phyloP scores from a whole-genome alignment of 208 protist genomes.

The Naegleria fowleri region DNA sequence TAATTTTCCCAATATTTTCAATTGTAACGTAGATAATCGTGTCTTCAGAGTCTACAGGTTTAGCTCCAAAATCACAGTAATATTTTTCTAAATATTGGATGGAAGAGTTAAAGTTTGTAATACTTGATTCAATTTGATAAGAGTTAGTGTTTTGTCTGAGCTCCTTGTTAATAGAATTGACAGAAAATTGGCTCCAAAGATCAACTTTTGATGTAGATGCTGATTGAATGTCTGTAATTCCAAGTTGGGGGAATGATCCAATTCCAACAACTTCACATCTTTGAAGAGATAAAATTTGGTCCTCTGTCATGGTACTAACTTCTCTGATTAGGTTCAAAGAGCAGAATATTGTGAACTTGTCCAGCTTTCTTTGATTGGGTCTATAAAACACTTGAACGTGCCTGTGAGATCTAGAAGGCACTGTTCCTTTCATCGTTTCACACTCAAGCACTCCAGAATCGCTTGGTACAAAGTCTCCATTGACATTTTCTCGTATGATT shows the following conservation, averaged over 20 bases:
- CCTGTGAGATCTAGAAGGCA: not conserved
- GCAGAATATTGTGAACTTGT: not conserved
- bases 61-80: constrained; percentile 4
- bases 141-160: not conserved
- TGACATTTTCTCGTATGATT: not conserved
- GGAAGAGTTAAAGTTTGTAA: not conserved
- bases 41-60: not conserved
- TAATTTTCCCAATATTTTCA: not conserved
- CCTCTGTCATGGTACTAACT: not conserved
- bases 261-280: not conserved
- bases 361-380: not conserved
- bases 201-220: not conserved
- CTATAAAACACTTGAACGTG: not conserved
- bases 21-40: not conserved
- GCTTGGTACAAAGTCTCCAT: not conserved
- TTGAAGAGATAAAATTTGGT: not conserved
- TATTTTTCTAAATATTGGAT: not conserved
- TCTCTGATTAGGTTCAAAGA: not conserved
- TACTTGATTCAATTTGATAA: not conserved
- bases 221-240: not conserved
- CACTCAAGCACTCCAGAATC: not conserved
- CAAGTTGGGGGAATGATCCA: not conserved
- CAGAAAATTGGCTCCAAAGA: not conserved
- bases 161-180: not conserved
- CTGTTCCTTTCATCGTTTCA: not conserved